A percentile compares a stretch with the other conserved stretches of the same genome.
phyloP scores from a whole-genome alignment of 2,329 filamentous ascomycete genomes.

The Fusarium equiseti region DNA sequence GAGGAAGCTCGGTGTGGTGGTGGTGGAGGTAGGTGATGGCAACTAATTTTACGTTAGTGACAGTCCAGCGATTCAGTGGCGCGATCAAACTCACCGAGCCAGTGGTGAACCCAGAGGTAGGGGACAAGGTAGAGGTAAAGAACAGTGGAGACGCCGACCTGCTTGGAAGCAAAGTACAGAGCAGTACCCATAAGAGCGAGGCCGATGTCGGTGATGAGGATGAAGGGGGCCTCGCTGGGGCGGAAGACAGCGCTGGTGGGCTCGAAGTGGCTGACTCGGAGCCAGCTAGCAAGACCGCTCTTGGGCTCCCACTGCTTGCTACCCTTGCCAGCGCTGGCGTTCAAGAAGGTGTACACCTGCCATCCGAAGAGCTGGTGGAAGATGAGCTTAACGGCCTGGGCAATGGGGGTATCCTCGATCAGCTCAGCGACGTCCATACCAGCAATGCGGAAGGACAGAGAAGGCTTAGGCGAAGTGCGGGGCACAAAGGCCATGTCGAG shows the following conservation, averaged over 20 bases:
- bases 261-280: conserved; percentile 69
- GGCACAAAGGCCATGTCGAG: conserved; percentile 76
- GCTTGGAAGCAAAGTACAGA: conserved; percentile 64
- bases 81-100: conserved; percentile 64
- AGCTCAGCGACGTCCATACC: conserved; percentile 63
- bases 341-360: conserved; percentile 73
- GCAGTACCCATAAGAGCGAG: conserved; percentile 63
- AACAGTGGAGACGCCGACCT: conserved; percentile 68
- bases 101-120: conserved; percentile 78
- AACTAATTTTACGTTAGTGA: conserved; percentile 57
- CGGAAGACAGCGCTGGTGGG: conserved; percentile 72
- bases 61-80: background rate
- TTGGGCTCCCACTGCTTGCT: conserved; percentile 60
- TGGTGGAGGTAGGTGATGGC: conserved; percentile 83
- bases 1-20: conserved; percentile 65
- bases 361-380: conserved; percentile 74
- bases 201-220: conserved; percentile 71
- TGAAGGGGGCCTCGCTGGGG: conserved; percentile 65
- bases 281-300: conserved; percentile 51
- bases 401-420: conserved; percentile 72
- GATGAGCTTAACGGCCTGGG: conserved; percentile 66
- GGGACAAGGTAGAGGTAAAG: conserved; percentile 72
- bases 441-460: conserved; percentile 51
- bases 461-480: conserved; percentile 55
- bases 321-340: conserved; percentile 63